Percentiles rank a stretch among this genome's conserved stretches.
Conservation (phyloP, 106 monocot genomes). For the Allium sativum region DNA sequence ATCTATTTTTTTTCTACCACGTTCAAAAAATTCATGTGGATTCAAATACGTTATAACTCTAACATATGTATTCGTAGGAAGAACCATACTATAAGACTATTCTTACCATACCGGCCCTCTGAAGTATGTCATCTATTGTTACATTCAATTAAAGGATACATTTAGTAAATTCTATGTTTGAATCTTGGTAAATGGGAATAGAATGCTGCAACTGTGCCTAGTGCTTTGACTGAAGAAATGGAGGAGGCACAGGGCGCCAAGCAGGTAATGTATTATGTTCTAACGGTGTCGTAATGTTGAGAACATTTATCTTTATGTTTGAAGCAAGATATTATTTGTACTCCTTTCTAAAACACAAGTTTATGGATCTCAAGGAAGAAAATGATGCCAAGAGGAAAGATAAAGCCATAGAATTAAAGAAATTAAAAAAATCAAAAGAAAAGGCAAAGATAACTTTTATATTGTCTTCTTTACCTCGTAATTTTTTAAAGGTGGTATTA, state of each 20-base stretch:
- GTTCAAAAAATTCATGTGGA: too few species aligned
- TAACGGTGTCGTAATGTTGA: too few species aligned
- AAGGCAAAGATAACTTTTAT: slow-evolving; percentile 80
- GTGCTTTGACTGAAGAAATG: slow-evolving; percentile 86
- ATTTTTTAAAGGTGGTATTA: too few species aligned
- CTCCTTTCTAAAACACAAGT: not conserved
- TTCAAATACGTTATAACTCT: too few species aligned
- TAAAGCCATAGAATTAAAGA: slow-evolving; percentile 85
- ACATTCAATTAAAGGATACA: slow-evolving; percentile 78
- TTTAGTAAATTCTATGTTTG: slow-evolving; percentile 84
- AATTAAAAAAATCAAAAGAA: slow-evolving; percentile 71
- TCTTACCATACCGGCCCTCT: too few species aligned
- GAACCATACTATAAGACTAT: too few species aligned
- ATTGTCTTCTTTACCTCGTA: too few species aligned
- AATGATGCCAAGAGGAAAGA: slow-evolving; percentile 93
- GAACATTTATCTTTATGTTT: too few species aligned
- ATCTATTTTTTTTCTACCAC: too few species aligned
- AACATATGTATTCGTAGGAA: too few species aligned
- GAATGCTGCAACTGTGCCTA: slow-evolving; percentile 84
- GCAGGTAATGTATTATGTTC: slow-evolving; percentile 56
- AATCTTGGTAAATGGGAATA: slow-evolving; percentile 92
- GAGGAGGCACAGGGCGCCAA: slow-evolving; percentile 82
- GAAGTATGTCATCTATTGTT: too few species aligned
- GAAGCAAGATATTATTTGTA: not conserved
- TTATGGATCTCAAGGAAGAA: slow-evolving; percentile 53